phyloP scores from a whole-genome alignment of 2,329 filamentous ascomycete genomes.

The Claviceps sorghi region DNA sequence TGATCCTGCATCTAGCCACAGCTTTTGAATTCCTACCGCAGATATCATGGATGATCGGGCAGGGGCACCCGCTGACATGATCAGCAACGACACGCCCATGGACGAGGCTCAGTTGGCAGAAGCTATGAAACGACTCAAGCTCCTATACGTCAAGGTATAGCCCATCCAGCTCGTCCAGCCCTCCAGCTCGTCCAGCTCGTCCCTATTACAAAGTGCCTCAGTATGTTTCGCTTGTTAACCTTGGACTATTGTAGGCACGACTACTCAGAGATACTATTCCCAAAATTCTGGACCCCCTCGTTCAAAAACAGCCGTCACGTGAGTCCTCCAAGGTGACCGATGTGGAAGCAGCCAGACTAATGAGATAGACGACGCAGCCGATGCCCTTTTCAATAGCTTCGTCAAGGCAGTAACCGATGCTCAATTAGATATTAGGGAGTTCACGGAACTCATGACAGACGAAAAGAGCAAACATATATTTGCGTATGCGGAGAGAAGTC shows the following conservation, averaged over 20 bases:
- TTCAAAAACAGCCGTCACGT: constrained; percentile 36
- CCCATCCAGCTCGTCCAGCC: neutral
- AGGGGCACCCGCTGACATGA: neutral
- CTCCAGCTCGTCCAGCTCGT: neutral
- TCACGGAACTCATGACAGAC: constrained; percentile 31
- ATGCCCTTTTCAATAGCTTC: constrained; percentile 32
- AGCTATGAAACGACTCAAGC: constrained; percentile 35
- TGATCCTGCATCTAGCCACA: neutral
- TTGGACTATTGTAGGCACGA: constrained; percentile 15
- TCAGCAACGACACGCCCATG: constrained; percentile 12
- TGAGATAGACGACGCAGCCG: constrained; percentile 24
- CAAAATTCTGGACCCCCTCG: constrained; percentile 31
- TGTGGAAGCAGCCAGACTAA: constrained; percentile 1
- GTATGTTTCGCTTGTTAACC: constrained; percentile 7
- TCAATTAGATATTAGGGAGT: constrained; percentile 36
- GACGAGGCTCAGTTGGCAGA: constrained; percentile 36
- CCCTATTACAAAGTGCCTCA: neutral
- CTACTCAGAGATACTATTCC: constrained; percentile 23
- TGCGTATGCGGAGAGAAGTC: constrained; percentile 37
- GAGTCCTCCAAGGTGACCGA: constrained; percentile 14
- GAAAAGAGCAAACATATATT: constrained; percentile 35
- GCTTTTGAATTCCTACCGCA: neutral
- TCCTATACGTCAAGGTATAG: constrained; percentile 39
- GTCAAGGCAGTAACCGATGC: constrained; percentile 32
- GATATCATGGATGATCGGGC: constrained; percentile 4